phyloP scores from a whole-genome alignment of 2,329 filamentous ascomycete genomes.

The Sporothrix luriei region DNA sequence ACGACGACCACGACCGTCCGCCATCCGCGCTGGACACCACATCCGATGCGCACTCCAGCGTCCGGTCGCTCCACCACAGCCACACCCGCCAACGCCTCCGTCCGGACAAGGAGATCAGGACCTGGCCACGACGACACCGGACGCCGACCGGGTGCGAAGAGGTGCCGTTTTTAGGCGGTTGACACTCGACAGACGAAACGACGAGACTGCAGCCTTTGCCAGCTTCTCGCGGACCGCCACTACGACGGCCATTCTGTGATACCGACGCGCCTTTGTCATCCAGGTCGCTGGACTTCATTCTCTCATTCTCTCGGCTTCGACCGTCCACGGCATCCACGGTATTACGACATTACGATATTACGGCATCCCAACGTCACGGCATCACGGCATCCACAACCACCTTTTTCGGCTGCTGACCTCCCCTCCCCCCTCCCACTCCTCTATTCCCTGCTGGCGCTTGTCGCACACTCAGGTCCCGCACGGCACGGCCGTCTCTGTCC shows the following conservation, averaged over 20 bases:
- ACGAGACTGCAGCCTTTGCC: neutral
- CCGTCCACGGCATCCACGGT: neutral
- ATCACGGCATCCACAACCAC: neutral
- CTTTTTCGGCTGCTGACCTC: neutral
- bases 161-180: neutral
- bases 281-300: neutral
- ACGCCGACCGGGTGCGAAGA: slow-evolving; percentile 2
- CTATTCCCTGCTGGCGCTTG: slow-evolving; percentile 12
- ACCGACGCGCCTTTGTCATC: slow-evolving; percentile 11
- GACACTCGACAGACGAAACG: neutral
- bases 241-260: neutral
- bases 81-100: slow-evolving; percentile 9
- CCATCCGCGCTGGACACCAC: neutral
- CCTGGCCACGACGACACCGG: neutral
- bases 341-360: too few relatives aligned
- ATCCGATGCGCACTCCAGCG: slow-evolving; percentile 10
- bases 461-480: slow-evolving; percentile 9
- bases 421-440: neutral
- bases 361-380: too few relatives aligned
- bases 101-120: slow-evolving; percentile 1
- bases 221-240: neutral
- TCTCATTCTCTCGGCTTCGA: neutral
- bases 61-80: slow-evolving; percentile 24
- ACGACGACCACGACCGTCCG: neutral
- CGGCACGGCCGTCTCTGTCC: slow-evolving; percentile 1